phyloP scores from a whole-genome alignment of 129 eudicot genomes.

The Gnaphalium uliginosum region DNA sequence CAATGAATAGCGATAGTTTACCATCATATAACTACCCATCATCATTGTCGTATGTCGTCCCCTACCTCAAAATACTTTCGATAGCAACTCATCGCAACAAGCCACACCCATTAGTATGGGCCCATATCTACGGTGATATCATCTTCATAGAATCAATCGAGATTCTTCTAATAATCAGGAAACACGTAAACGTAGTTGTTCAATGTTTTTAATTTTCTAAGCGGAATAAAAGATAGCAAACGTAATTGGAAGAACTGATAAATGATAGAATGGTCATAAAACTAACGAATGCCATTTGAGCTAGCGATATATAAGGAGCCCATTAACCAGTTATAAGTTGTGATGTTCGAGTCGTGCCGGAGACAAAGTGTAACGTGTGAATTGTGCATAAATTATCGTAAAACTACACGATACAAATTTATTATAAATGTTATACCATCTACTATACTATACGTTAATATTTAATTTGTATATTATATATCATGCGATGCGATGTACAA shows the following conservation, averaged over 20 bases:
- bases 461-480: too few species aligned
- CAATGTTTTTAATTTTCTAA: not conserved
- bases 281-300: not conserved
- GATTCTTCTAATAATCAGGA: not conserved
- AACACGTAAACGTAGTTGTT: not conserved
- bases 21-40: constrained; percentile 29
- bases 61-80: constrained; percentile 26
- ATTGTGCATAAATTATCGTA: too few species aligned
- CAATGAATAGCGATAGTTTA: constrained; percentile 15
- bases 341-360: too few species aligned
- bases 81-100: constrained; percentile 16
- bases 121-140: not conserved
- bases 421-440: too few species aligned
- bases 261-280: not conserved
- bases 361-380: too few species aligned
- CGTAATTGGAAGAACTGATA: not conserved
- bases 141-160: constrained; percentile 3
- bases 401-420: too few species aligned
- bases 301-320: not conserved
- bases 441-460: too few species aligned
- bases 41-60: constrained; percentile 14
- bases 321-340: not conserved
- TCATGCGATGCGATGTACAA: too few species aligned
- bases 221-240: not conserved
- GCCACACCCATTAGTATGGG: not conserved